A percentile compares a stretch with the other conserved stretches of the same genome.
These are phyloP conservation scores for Tolypocladium pustulatum DNA, from an alignment of 2,329 filamentous ascomycete species.

Conservation along the genomic window DNA sequence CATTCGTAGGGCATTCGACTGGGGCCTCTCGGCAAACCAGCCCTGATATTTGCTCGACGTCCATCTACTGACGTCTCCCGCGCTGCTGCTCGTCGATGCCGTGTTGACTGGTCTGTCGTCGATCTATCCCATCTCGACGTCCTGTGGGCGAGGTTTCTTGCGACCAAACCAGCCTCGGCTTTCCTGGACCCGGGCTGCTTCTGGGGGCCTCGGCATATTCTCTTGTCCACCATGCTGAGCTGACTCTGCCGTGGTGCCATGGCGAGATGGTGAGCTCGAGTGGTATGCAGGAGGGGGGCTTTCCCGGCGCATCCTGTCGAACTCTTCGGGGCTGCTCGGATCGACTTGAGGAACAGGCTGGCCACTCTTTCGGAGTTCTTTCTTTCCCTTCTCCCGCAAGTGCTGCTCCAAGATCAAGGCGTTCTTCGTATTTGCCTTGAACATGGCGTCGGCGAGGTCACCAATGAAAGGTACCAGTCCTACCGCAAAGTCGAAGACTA, in stretches of 20 bases:
- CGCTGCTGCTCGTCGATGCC: background rate
- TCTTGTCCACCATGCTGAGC: slow-evolving; percentile 7
- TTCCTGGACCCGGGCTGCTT: slow-evolving; percentile 15
- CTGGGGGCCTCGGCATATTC: slow-evolving; percentile 14
- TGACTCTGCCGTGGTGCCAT: slow-evolving; percentile 12
- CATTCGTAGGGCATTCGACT: background rate
- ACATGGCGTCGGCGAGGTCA: slow-evolving; percentile 62
- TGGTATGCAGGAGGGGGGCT: slow-evolving; percentile 16
- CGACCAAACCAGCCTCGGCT: slow-evolving; percentile 18
- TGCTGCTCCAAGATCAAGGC: slow-evolving; percentile 58
- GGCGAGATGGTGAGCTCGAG: slow-evolving; percentile 14
- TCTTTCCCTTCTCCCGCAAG: slow-evolving; percentile 57
- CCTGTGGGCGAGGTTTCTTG: slow-evolving; percentile 15
- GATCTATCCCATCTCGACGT: slow-evolving; percentile 18
- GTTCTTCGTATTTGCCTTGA: slow-evolving; percentile 69
- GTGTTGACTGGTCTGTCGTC: slow-evolving; percentile 2
- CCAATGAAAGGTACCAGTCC: slow-evolving; percentile 67
- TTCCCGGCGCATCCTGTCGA: slow-evolving; percentile 28
- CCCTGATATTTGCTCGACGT: background rate
- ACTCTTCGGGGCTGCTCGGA: slow-evolving; percentile 42
- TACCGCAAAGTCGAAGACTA: slow-evolving; percentile 61
- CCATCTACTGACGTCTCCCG: background rate
- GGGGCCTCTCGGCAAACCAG: background rate
- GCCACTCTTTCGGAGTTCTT: slow-evolving; percentile 37
- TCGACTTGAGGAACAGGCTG: slow-evolving; percentile 35